Percentiles rank a stretch among this genome's conserved stretches.
These are phyloP conservation scores for Phytophthora vignae DNA, from an alignment of 352 stramenopile species.

Conservation along the genomic window DNA sequence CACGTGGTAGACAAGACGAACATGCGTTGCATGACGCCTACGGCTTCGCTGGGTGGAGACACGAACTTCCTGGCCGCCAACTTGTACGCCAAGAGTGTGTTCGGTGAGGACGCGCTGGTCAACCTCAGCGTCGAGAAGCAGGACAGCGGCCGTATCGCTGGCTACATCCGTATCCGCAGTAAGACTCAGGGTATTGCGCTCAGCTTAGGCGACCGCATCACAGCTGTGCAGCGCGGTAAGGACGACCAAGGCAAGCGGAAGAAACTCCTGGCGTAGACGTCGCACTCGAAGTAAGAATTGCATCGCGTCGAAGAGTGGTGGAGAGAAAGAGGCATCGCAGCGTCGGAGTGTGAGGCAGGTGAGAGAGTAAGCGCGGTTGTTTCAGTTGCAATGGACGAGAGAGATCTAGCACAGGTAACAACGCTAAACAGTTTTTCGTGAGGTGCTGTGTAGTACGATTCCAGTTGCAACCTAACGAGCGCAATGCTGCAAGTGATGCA, in stretches of 20 bases:
- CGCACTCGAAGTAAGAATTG: conserved; percentile 32
- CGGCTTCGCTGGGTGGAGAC: conserved; percentile 86
- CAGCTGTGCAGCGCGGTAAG: conserved; percentile 93
- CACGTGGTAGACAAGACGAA: conserved; percentile 99
- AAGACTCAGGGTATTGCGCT: conserved; percentile 99
- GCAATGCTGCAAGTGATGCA: no score
- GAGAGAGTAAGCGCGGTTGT: conserved; percentile 31
- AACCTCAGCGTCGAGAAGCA: conserved; percentile 99
- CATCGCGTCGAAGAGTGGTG: conserved; percentile 10
- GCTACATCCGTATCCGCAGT: conserved; percentile 99
- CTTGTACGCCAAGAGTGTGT: conserved; percentile 92
- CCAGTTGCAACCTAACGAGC: no score
- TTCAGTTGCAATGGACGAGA: conserved; percentile 38
- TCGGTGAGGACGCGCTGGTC: conserved; percentile 99
- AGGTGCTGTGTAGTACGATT: not conserved
- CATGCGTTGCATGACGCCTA: conserved; percentile 99
- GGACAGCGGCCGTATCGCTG: conserved; percentile 96
- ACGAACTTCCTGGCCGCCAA: conserved; percentile 96
- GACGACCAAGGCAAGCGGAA: conserved; percentile 89
- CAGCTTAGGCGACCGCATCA: conserved; percentile 99
- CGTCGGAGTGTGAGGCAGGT: conserved; percentile 15
- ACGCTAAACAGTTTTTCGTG: conserved; percentile 42
- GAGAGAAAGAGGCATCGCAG: conserved; percentile 13
- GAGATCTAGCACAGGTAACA: conserved; percentile 40
- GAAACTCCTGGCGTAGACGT: conserved; percentile 72